phyloP scores from a whole-genome alignment of 2,329 filamentous ascomycete genomes.

The Colletotrichum somersetense region DNA sequence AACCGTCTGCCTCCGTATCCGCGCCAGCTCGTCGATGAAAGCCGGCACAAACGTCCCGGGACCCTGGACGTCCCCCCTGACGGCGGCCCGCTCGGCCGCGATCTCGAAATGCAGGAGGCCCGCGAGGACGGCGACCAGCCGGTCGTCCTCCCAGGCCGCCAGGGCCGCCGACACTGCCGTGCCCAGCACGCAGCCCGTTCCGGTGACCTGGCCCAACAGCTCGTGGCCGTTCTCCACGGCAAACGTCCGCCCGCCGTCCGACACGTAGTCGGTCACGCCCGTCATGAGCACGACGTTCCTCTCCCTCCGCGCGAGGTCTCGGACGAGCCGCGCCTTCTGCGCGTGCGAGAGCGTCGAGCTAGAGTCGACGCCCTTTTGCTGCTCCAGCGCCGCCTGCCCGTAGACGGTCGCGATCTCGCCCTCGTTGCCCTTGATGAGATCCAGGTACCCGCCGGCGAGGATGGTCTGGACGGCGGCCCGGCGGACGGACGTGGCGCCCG shows the following conservation, averaged over 20 bases:
- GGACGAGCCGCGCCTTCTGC: conserved; percentile 71
- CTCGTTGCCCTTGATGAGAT: conserved; percentile 95
- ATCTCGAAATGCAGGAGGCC: conserved; percentile 82
- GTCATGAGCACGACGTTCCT: conserved; percentile 85
- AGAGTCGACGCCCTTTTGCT: conserved; percentile 90
- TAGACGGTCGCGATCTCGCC: conserved; percentile 84
- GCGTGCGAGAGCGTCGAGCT: conserved; percentile 61
- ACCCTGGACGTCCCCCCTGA: conserved; percentile 74
- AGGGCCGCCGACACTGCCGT: conserved; percentile 83
- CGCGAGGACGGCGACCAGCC: conserved; percentile 78
- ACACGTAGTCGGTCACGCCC: conserved; percentile 80
- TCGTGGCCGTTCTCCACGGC: conserved; percentile 82
- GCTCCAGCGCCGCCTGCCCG: conserved; percentile 60
- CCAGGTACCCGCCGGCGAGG: conserved; percentile 80
- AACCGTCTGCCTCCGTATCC: conserved; percentile 62
- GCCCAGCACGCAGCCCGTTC: conserved; percentile 87
- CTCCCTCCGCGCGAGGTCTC: conserved; percentile 75
- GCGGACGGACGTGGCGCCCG: conserved; percentile 62
- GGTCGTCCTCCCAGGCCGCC: conserved; percentile 72
- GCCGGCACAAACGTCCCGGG: conserved; percentile 89
- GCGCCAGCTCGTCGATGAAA: conserved; percentile 80
- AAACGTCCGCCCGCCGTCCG: conserved; percentile 77
- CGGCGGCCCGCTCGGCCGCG: conserved; percentile 77
- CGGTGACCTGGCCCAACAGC: conserved; percentile 78
- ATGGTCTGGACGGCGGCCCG: conserved; percentile 78